Percentiles rank a stretch among this genome's conserved stretches.
Evolutionary conservation across 148 eudicot genomes (phyloP).

Genomic region (Salicornia ramosissima): DNA sequence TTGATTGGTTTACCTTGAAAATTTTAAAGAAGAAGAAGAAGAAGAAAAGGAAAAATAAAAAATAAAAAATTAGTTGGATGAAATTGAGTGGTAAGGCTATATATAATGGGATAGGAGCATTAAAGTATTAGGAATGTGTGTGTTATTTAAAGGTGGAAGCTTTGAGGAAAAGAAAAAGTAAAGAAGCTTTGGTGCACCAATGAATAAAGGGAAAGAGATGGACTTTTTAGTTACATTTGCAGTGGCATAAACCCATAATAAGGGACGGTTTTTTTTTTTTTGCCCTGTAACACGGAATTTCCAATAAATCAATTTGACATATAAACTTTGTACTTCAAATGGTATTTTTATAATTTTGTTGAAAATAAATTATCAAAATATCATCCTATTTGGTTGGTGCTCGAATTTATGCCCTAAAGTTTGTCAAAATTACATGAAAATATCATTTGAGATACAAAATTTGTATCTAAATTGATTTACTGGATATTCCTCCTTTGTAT

Average conservation of each 20-base stretch:
- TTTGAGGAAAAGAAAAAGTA: constrained; percentile 21
- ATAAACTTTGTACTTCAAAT: too few relatives aligned
- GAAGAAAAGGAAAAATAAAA: not conserved
- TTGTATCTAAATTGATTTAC: too few relatives aligned
- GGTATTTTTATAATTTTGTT: too few relatives aligned
- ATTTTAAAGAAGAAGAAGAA: not conserved
- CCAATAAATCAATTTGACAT: too few relatives aligned
- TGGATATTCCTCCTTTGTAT: not conserved
- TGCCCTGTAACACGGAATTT: too few relatives aligned
- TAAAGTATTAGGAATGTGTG: not conserved
- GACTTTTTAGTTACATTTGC: constrained; percentile 8
- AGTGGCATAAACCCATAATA: constrained; percentile 10
- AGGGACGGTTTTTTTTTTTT: too few relatives aligned
- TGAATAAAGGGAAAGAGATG: constrained; percentile 18
- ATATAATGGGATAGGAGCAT: not conserved
- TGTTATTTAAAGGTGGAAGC: not conserved
- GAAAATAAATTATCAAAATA: too few relatives aligned
- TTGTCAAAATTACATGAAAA: too few relatives aligned
- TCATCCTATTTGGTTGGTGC: too few relatives aligned
- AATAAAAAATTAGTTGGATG: not conserved
- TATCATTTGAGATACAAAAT: too few relatives aligned
- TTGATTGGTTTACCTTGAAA: constrained; percentile 22
- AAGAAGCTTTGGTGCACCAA: constrained; percentile 24
- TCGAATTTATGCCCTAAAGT: too few relatives aligned
- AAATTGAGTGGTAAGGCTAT: not conserved